These are phyloP conservation scores for Penicillium egyptiacum DNA, from an alignment of 495 filamentous ascomycete genomes.

Conservation along the genomic window DNA sequence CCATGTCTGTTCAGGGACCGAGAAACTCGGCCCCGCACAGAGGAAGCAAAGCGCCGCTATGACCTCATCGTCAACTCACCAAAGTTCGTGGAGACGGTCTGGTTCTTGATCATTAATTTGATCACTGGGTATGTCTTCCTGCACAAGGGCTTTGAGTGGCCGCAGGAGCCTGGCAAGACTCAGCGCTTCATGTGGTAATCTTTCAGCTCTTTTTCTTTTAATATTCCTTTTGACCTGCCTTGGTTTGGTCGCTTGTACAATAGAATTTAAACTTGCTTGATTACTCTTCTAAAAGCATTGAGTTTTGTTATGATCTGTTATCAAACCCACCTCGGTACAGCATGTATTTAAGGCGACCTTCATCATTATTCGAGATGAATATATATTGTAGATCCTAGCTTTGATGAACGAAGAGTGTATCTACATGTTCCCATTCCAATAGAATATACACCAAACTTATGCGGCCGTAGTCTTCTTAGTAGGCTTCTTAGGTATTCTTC, in stretches of 20 bases:
- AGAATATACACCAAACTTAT: too few species aligned
- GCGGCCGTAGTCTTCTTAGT: too few species aligned
- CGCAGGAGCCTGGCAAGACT: conserved; percentile 70
- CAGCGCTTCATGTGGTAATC: conserved; percentile 93
- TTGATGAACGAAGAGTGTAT: too few species aligned
- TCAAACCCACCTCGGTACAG: background rate
- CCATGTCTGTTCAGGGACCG: conserved; percentile 36
- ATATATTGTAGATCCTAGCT: too few species aligned
- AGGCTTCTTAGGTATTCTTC: too few species aligned
- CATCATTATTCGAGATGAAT: background rate
- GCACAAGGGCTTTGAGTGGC: conserved; percentile 77
- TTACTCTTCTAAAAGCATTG: background rate
- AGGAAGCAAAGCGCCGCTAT: conserved; percentile 29
- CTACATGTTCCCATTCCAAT: too few species aligned
- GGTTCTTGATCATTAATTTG: conserved; percentile 72
- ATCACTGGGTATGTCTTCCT: conserved; percentile 81
- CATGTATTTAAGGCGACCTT: background rate
- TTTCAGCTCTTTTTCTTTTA: background rate
- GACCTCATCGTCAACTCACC: conserved; percentile 37
- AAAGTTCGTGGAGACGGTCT: conserved; percentile 70
- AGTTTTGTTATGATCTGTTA: background rate
- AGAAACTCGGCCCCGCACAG: conserved; percentile 21
- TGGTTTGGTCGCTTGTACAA: background rate
- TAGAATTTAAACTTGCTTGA: background rate
- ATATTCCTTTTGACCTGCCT: background rate